These are phyloP conservation scores for Penicillium canariense DNA, from an alignment of 495 filamentous ascomycete genomes.

Conservation along the genomic window DNA sequence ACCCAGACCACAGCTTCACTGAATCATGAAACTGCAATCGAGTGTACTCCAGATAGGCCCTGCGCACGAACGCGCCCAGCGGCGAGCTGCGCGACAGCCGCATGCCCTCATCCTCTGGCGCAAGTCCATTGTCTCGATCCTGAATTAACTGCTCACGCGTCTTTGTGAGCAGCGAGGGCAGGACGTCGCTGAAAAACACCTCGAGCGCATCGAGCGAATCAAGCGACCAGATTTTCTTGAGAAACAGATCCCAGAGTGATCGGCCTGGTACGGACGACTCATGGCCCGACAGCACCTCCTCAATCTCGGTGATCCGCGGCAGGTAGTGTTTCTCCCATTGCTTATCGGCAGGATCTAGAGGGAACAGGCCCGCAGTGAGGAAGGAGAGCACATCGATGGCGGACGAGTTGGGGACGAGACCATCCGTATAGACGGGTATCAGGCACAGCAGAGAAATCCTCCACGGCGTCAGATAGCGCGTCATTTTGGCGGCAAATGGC, in stretches of 20 bases:
- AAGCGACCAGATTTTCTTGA: constrained; percentile 81
- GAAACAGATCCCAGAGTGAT: constrained; percentile 78
- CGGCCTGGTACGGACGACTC: constrained; percentile 71
- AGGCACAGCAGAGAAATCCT: constrained; percentile 81
- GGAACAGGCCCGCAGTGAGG: constrained; percentile 69
- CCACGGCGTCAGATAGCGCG: constrained; percentile 79
- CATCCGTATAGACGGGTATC: constrained; percentile 74
- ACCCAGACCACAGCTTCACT: constrained; percentile 72
- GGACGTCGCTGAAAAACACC: constrained; percentile 57
- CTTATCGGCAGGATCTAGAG: constrained; percentile 39
- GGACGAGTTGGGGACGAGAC: constrained; percentile 67
- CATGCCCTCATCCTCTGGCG: constrained; percentile 42
- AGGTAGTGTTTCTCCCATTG: constrained; percentile 47
- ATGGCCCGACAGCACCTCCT: constrained; percentile 58
- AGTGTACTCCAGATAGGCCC: constrained; percentile 74
- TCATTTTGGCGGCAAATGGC: constrained; percentile 48
- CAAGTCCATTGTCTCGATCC: constrained; percentile 51
- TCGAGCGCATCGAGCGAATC: constrained; percentile 76
- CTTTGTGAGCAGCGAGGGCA: constrained; percentile 57
- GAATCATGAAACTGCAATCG: constrained; percentile 75
- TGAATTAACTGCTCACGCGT: constrained; percentile 52
- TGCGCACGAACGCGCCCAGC: constrained; percentile 79
- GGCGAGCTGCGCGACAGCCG: constrained; percentile 68
- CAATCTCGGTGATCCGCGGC: constrained; percentile 64
- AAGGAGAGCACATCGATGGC: constrained; percentile 85